A percentile compares a stretch with the other conserved stretches of the same genome.
These are phyloP conservation scores for Phytopythium aichiense DNA, from an alignment of 352 stramenopile genomes.

Conservation along the genomic window DNA sequence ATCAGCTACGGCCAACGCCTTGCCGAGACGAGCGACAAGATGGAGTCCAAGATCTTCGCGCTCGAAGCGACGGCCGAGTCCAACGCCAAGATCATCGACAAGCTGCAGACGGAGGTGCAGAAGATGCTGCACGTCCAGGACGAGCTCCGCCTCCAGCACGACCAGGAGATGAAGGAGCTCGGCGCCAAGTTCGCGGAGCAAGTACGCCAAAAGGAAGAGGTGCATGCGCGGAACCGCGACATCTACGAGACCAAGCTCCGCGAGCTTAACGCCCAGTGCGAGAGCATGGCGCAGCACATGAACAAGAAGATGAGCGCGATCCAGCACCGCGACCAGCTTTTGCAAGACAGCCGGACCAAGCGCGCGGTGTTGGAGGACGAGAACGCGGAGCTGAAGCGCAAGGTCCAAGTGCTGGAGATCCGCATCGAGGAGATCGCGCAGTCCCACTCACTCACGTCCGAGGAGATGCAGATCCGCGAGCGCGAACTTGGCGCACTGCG, in stretches of 20 bases:
- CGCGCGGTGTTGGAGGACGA: constrained; percentile 61
- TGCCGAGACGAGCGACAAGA: constrained; percentile 45
- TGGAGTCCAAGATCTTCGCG: constrained; percentile 47
- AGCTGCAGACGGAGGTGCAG: constrained; percentile 55
- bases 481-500: constrained; percentile 50
- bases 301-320: constrained; percentile 68
- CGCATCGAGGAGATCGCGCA: constrained; percentile 72
- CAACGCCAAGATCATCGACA: constrained; percentile 43
- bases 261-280: constrained; percentile 58
- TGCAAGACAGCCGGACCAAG: constrained; percentile 62
- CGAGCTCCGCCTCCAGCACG: constrained; percentile 48
- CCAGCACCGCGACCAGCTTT: constrained; percentile 63
- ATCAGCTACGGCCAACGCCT: constrained; percentile 46
- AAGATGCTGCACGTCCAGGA: constrained; percentile 53
- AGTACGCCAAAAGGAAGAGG: constrained; percentile 65
- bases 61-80: constrained; percentile 44
- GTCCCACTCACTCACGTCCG: constrained; percentile 43
- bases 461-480: constrained; percentile 63
- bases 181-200: constrained; percentile 58
- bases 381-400: constrained; percentile 71
- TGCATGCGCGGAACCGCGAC: constrained; percentile 45
- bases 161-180: constrained; percentile 61
- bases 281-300: constrained; percentile 67
- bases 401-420: constrained; percentile 74
- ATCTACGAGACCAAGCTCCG: constrained; percentile 63